Base-by-base conservation (phyloP, 2,329 filamentous ascomycete species). In the Knufia petricola region DNA sequence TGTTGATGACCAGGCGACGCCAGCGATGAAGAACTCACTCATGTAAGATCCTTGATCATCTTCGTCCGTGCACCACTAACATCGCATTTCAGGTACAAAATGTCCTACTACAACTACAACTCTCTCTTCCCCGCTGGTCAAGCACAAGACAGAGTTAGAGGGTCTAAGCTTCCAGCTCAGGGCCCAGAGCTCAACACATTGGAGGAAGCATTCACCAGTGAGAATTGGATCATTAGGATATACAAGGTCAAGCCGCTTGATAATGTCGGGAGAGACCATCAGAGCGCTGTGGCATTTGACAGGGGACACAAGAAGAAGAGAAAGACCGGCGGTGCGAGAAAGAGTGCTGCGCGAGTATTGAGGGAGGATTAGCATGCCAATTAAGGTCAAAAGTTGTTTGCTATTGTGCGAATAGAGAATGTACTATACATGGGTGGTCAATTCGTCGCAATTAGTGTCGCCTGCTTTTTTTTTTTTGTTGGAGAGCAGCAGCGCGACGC, bases 241-340 rank as follows among this genome's bases (percentile, higher is more conserved):
- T 98, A 95, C 78, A 98, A 98, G 77, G 92, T 98, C 71, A 98
- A 98, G 75, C 89, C 95, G 61, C 81, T 95, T 51, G 92, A 98
- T 72, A 96, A 96, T 66, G 75, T 98, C 57, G 90, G 88, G 48
- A 81, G 92, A 65, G 87, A 95, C 61, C 90, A 95, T 64, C 78
- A 78, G 55, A 77, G 71, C 57, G 79, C 77, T 1, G 69, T 72
- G 44, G 67, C 70, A 37, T 71, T 74, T 60, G 72, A 75, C 49
- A 69, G 69, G 46, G 74, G 73, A 17, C 69, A 72, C 52, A 76
- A 75, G 65, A 74, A 73, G 61, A 72, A 70, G 63, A 70, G 70
- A 58, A 64, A 67, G 43, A 60, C 63, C 9, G 71, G 70, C 57
- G 63, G 62, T 9, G 21, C n/a, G 13, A 36, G 32, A 20, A 59